phyloP scores from a whole-genome alignment of 2,329 filamentous ascomycete species.

The Xylariaceae sp. region DNA sequence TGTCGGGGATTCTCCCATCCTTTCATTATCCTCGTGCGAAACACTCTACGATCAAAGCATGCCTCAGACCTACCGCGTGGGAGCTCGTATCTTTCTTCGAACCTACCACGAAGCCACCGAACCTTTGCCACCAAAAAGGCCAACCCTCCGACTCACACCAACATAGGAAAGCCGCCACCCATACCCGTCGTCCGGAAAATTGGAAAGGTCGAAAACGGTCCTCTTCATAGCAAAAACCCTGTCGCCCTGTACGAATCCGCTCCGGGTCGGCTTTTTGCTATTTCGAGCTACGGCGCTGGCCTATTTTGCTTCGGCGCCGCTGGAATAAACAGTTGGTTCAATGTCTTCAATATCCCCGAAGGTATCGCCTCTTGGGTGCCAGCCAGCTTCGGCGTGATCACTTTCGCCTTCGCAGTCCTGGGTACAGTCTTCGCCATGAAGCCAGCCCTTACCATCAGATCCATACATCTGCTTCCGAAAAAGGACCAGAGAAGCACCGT shows the following conservation, averaged over 20 bases:
- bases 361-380: constrained; percentile 55
- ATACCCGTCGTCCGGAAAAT: too few relatives aligned
- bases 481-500: neutral
- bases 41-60: constrained; percentile 21
- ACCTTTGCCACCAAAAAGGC: too few relatives aligned
- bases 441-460: constrained; percentile 54
- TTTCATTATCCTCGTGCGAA: constrained; percentile 24
- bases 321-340: constrained; percentile 46
- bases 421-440: constrained; percentile 58
- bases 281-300: constrained; percentile 55
- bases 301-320: constrained; percentile 50
- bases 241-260: constrained; percentile 57
- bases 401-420: constrained; percentile 55
- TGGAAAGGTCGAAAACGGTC: too few relatives aligned
- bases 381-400: constrained; percentile 53
- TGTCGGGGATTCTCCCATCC: constrained; percentile 30
- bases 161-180: too few relatives aligned
- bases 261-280: constrained; percentile 59
- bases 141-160: too few relatives aligned
- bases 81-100: too few relatives aligned
- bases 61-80: too few relatives aligned
- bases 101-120: too few relatives aligned
- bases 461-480: constrained; percentile 50
- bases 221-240: too few relatives aligned
- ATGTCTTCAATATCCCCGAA: constrained; percentile 46